Base-by-base conservation (phyloP, 768 basidiomycete genomes). In the Leccinum subtestaceum region DNA sequence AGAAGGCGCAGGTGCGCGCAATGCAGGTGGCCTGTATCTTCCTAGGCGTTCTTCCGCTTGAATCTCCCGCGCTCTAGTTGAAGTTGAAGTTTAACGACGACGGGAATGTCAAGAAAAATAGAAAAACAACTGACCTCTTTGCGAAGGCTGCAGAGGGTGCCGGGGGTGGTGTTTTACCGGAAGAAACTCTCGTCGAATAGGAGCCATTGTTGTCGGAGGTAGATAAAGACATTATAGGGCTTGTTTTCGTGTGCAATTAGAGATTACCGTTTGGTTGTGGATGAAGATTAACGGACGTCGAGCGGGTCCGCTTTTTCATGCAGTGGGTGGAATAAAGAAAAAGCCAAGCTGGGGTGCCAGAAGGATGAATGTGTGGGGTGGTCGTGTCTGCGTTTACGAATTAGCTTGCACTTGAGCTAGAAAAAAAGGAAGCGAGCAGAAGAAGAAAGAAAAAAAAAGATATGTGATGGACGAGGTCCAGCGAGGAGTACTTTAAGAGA, bases 151-250 rank as follows among this genome's bases (percentile, higher is more conserved):
- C 91, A 57, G 92, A 94, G 57, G 92, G 92, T 15, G 91, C 92
- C 55, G 92, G 91, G 60, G 91, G 91, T 60, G 92, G 91, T 2
- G 91, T 94, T 77, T 93, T 94, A 62, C 92, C 92, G 70, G 90
- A 88, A 63, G 89, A 80, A 72, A 83, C 85, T 81, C 89, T 87
- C 68, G 87, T 87, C 67, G 87, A 82, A 84, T 88, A 91, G 78
- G 89, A 82, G 79, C 81, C 80, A 78, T 82, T 84, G 81, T 83
- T 88, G 84, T 91, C 89, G 73, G 83, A 81, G 74, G 89, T 84
- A 74, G 91, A 91, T 83, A 93, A 86, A 80, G 91, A 92, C 91
- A 93, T 93, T 89, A 88, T 88, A 89, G 77, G 76, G 72, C 74
- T 78, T 67, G 64, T 70, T 75, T 72, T 75, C 62, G 72, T 72